Base-by-base conservation (phyloP, 768 basidiomycete species). In the Pulveroboletus frians region DNA sequence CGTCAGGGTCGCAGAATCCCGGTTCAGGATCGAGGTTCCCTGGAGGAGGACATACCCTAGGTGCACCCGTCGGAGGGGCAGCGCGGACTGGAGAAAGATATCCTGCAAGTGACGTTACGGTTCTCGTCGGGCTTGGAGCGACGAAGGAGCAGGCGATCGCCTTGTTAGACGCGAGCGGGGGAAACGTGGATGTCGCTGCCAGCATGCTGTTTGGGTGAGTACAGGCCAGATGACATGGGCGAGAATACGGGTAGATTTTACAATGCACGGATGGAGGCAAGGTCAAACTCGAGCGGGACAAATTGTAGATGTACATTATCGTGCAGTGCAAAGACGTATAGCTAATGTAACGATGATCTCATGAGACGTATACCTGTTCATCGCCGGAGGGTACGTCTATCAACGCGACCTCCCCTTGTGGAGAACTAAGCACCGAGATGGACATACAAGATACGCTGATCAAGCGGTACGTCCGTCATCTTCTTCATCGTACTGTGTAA, bases 161-260 rank as follows among this genome's bases (percentile, higher is more conserved):
- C 39, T 75, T 83, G 39, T 71, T 98, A 51, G 79, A 85, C 13
- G 87, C 89, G 4, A 78, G 91, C 0, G 84, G 81, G 3, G 95
- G 95, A 2, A 91, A 94, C 63, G 72, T 92, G 18, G 92, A 96
- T 53, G 73, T 88, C 20, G 94, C 94, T 9, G 93, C 89, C 9
- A 92, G 90, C 30, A 70, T 95, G 62, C 64, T 96, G 47, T 97
- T 97, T 64, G 84, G 64, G 60, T 61, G 40, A 60, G n/a, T 15
- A 32, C n/a, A 18, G 14, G 18, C 11, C 13, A 21, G 9, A 13
- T 13, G 26, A 21, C 43, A 21, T 10, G 9, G 9, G 30, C n/a
- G 18, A 14, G 44, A 8, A 21, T 21, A 14, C 2, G 38, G 15
- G 8, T 20, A 8, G 46, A 59, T 55, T 31, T 55, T 29, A 37